Conservation (phyloP, 1,284 basidiomycete genomes). For the Ceratobasidium sp. region DNA sequence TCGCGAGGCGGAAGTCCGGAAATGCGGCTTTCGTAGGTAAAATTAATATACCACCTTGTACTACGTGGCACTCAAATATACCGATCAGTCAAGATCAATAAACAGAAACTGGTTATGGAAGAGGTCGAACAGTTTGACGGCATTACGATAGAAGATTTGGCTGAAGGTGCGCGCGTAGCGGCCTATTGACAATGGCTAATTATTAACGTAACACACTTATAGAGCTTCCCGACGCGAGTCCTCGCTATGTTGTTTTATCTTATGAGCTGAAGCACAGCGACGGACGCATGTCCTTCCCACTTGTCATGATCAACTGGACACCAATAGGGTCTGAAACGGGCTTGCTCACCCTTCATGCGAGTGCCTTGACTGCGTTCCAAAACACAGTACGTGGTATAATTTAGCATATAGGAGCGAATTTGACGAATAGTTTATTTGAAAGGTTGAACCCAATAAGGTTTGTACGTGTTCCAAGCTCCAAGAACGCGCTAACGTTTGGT, state of each 20-base stretch:
- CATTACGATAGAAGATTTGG: slow-evolving; percentile 82
- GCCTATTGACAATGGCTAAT: slow-evolving; percentile 17
- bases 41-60: slow-evolving; percentile 41
- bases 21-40: slow-evolving; percentile 75
- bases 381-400: slow-evolving; percentile 63
- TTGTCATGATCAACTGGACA: slow-evolving; percentile 88
- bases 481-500: background rate
- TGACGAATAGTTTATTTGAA: background rate
- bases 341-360: slow-evolving; percentile 84
- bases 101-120: slow-evolving; percentile 78
- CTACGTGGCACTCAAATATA: background rate
- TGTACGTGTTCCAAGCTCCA: slow-evolving; percentile 8
- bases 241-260: slow-evolving; percentile 86
- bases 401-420: slow-evolving; percentile 2
- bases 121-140: slow-evolving; percentile 82
- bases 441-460: slow-evolving; percentile 55
- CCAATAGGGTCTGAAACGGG: slow-evolving; percentile 79
- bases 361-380: slow-evolving; percentile 82
- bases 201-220: slow-evolving; percentile 28
- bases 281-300: slow-evolving; percentile 85
- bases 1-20: slow-evolving; percentile 71
- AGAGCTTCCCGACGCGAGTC: slow-evolving; percentile 92
- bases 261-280: slow-evolving; percentile 85
- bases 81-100: slow-evolving; percentile 83
- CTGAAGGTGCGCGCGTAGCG: slow-evolving; percentile 67